Base-by-base conservation (phyloP, 371 early-diverging fungal species). In the Batrachochytrium dendrobatidis region DNA sequence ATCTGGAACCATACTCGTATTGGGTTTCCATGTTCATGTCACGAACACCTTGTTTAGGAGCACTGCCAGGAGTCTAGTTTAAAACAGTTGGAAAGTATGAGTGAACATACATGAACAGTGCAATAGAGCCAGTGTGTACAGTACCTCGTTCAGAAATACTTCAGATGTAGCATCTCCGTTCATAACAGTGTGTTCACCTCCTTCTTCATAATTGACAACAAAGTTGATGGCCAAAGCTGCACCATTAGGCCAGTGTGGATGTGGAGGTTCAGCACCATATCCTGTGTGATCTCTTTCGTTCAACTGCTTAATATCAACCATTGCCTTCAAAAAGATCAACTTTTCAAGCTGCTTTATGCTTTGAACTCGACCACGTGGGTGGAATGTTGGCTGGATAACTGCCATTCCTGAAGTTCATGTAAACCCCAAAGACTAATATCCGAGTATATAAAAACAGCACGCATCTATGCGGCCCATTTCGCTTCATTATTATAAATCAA, bases 1-100 rank as follows among this genome's bases (percentile, higher is more conserved):
- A 64, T 7, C 78, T 72, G 15, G 73, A 65, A 17, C 78, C 78
- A 59, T 77, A 77, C 52, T 77, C 78, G 67, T 71, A 77, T 56
- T 70, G 70, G 12, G 73, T 65, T 48, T 73, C 60, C 62, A 67
- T 70, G 55, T 70, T 72, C 59, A 65, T 65, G 55, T 77, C 78
- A 12, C 77, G 66, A 0, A 49, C 56, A n/a, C 62, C 59, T 22
- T 39, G 32, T 2, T 58, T 55, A 7, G 75, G 64, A 20, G 32
- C 45, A 3, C 70, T 67, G 39, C 73, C 75, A 8, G 72, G 71
- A 0, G 75, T 69, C 63, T 39, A 15, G n/a, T 12, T 39, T 39
- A 25, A n/a, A 18, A 15, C 31, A 25, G 49, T 0, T n/a, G 1
- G 33, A 31, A 18, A 34, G 31, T 8, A 6, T 22, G 32, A 29